A percentile compares a stretch with the other conserved stretches of the same genome.
These are phyloP conservation scores for Epichloe sibirici DNA, from an alignment of 2,329 filamentous ascomycete genomes.

Conservation along the genomic window DNA sequence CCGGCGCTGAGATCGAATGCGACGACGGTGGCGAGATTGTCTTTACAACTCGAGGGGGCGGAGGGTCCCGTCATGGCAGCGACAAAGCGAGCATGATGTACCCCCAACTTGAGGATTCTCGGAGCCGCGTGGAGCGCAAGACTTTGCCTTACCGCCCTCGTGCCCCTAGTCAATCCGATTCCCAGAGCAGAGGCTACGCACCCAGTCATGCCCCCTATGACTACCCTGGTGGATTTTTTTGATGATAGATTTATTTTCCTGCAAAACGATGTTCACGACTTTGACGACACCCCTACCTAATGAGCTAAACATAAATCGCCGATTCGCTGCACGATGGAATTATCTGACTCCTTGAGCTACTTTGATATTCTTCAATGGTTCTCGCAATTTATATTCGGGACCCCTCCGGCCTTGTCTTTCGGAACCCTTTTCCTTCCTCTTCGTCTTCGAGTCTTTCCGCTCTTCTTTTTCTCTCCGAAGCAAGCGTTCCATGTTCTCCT, in stretches of 20 bases:
- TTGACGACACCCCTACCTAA: constrained; percentile 9
- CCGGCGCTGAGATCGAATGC: constrained; percentile 46
- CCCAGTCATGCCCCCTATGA: constrained; percentile 17
- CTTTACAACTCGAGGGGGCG: constrained; percentile 25
- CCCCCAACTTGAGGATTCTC: constrained; percentile 31
- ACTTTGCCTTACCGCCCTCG: constrained; percentile 31
- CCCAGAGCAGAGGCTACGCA: constrained; percentile 24
- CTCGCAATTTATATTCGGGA: background rate
- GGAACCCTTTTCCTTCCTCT: background rate
- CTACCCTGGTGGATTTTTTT: constrained; percentile 19
- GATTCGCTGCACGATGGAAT: background rate
- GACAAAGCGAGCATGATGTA: constrained; percentile 39
- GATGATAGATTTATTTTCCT: constrained; percentile 9
- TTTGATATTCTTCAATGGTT: background rate
- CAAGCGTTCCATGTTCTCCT: constrained; percentile 7
- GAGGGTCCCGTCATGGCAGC: constrained; percentile 30
- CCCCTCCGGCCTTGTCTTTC: background rate
- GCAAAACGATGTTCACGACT: background rate
- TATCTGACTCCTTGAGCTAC: background rate
- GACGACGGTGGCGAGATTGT: constrained; percentile 48
- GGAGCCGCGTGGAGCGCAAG: constrained; percentile 30
- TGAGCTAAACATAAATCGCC: constrained; percentile 12
- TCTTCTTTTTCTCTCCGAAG: constrained; percentile 12
- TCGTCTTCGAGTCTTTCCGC: background rate
- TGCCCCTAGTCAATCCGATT: constrained; percentile 38